Conservation (phyloP, 2,329 filamentous ascomycete genomes). For the Periglandula ipomoeae region DNA sequence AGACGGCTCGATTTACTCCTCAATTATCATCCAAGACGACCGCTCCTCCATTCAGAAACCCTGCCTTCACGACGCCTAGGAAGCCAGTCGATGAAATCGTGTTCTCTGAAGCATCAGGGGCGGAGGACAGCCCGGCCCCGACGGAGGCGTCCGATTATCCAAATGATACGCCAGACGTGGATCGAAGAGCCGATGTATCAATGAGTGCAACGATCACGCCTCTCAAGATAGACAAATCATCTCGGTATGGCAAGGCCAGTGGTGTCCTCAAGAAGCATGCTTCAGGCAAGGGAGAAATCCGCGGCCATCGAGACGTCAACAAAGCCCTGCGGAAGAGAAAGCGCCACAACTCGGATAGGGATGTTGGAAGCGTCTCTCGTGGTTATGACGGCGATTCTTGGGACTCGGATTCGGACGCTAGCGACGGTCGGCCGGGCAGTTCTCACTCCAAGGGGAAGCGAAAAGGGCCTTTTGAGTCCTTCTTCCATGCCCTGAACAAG, state of each 20-base stretch:
- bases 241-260: slow-evolving; percentile 33
- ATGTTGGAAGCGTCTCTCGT: slow-evolving; percentile 41
- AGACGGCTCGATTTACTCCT: slow-evolving; percentile 38
- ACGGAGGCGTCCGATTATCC: slow-evolving; percentile 47
- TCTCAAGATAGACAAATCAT: slow-evolving; percentile 34
- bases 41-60: slow-evolving; percentile 50
- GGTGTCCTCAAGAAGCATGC: slow-evolving; percentile 29
- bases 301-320: slow-evolving; percentile 31
- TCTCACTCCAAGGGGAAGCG: slow-evolving; percentile 14
- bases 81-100: slow-evolving; percentile 44
- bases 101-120: slow-evolving; percentile 46
- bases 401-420: slow-evolving; percentile 40
- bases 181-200: slow-evolving; percentile 33
- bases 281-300: slow-evolving; percentile 58
- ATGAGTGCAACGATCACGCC: slow-evolving; percentile 37
- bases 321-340: slow-evolving; percentile 42
- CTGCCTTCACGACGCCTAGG: slow-evolving; percentile 55
- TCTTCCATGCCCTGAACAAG: slow-evolving; percentile 44
- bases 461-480: slow-evolving; percentile 28
- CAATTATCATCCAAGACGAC: slow-evolving; percentile 31
- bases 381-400: slow-evolving; percentile 33
- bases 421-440: slow-evolving; percentile 12
- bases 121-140: slow-evolving; percentile 51
- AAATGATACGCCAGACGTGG: slow-evolving; percentile 42
- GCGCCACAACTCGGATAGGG: slow-evolving; percentile 40